These are phyloP conservation scores for Carex pumila DNA, from an alignment of 176 grass and related monocot species.

Conservation along the genomic window DNA sequence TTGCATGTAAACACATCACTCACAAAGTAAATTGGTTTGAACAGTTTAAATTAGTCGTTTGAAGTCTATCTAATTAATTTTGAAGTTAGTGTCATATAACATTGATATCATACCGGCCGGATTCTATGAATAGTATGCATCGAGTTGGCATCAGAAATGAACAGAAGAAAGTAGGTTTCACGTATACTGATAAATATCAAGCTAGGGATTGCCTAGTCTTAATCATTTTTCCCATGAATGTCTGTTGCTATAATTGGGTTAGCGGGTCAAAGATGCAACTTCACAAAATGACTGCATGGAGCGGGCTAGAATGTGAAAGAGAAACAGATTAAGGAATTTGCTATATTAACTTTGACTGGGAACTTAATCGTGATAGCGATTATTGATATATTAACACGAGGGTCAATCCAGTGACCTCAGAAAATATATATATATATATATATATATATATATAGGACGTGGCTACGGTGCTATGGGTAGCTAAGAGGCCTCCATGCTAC, in stretches of 20 bases:
- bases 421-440: background rate
- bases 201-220: background rate
- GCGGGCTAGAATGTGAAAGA: constrained; percentile 4
- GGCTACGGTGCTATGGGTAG: too few species aligned
- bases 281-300: background rate
- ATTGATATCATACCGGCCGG: too few species aligned
- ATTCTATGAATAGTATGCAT: background rate
- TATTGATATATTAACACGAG: background rate
- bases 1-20: too few species aligned
- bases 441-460: background rate
- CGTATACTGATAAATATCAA: background rate
- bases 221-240: background rate
- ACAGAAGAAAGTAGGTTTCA: constrained; percentile 3
- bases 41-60: too few species aligned
- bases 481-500: too few species aligned
- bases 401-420: constrained; percentile 6
- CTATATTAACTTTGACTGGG: constrained; percentile 11
- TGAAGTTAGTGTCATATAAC: too few species aligned
- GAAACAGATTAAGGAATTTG: constrained; percentile 7
- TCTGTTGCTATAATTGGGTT: constrained; percentile 4
- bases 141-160: background rate
- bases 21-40: too few species aligned
- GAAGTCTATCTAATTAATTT: too few species aligned
- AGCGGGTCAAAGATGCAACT: constrained; percentile 16
- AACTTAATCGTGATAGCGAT: constrained; percentile 3